Evolutionary conservation across 2,329 filamentous ascomycete species (phyloP).

Genomic region (Xylariales sp.): DNA sequence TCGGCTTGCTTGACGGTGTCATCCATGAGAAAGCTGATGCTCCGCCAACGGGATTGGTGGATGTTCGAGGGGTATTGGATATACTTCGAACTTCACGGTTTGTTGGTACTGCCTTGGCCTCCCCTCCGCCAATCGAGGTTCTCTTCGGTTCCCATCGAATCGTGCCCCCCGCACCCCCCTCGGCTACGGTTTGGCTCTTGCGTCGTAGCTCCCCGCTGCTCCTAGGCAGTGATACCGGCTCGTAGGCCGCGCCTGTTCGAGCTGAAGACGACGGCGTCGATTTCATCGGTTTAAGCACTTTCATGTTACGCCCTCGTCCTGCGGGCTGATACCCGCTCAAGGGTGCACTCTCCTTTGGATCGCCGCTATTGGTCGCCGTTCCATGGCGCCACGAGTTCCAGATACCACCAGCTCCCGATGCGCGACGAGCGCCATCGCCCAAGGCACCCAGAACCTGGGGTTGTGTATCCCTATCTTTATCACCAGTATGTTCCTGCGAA

Average conservation of each 20-base stretch:
- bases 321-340: slow-evolving; percentile 78
- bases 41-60: slow-evolving; percentile 87
- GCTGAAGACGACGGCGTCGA: slow-evolving; percentile 64
- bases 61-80: slow-evolving; percentile 61
- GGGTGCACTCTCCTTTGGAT: slow-evolving; percentile 65
- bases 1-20: slow-evolving; percentile 65
- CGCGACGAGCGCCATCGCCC: slow-evolving; percentile 44
- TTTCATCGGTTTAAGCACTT: slow-evolving; percentile 85
- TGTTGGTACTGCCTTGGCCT: slow-evolving; percentile 53
- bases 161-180: slow-evolving; percentile 46
- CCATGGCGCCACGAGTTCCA: slow-evolving; percentile 79
- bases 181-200: slow-evolving; percentile 61
- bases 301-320: slow-evolving; percentile 79
- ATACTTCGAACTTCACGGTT: slow-evolving; percentile 53
- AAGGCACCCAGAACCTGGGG: slow-evolving; percentile 42
- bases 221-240: slow-evolving; percentile 60
- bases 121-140: slow-evolving; percentile 51
- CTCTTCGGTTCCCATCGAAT: slow-evolving; percentile 68
- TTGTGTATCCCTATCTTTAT: slow-evolving; percentile 49
- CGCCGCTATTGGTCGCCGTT: slow-evolving; percentile 59
- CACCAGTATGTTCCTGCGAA: slow-evolving; percentile 41
- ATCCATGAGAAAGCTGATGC: slow-evolving; percentile 96
- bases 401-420: slow-evolving; percentile 63
- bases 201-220: slow-evolving; percentile 62
- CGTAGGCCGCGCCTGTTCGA: slow-evolving; percentile 64